Base-by-base conservation (phyloP, 768 basidiomycete species). In the Boletus rubroflammeus region DNA sequence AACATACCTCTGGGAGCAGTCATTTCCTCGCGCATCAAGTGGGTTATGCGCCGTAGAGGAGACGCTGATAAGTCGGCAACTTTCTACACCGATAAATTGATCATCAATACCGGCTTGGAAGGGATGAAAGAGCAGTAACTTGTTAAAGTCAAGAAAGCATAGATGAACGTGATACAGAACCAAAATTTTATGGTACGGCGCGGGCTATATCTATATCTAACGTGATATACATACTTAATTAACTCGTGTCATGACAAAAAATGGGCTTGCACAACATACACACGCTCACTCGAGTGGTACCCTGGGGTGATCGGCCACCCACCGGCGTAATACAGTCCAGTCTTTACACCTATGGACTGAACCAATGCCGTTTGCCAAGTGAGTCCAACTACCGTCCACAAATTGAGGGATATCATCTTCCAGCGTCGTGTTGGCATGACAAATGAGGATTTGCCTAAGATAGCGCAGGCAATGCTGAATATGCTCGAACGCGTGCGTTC, bases 391-490 rank as follows among this genome's bases (percentile, higher is more conserved):
- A 8, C 61, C 61, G 34, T 67, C 63, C 14, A 50, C 25, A 40
- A 61, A 45, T 32, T 68, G 62, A 1, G 72, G 65, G 11, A 70
- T 68, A 44, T 69, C 71, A 3, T 57, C 66, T 35, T 75, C 74
- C 17, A 76, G 58, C 10, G 74, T 75, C 29, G 72, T 70, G 41
- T 75, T 75, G 0, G 72, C 72, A 8, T 70, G 66, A 44, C 74
- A 76, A 3, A 75, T 25, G 38, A 76, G 61, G 14, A 64, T 62
- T 45, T 73, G 74, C 25, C 72, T 57, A 13, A 76, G 65, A 53
- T 75, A 76, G 17, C 75, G 68, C 46, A 75, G 55, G 58, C 75
- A 75, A 41, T 75, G 75, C 23, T 71, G 58, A 10, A 69, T 66
- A 49, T 77, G 75, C 38, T 61, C 54, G 21, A 56, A 59, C 21